Evolutionary conservation across 139 green algal genomes (phyloP), one percentile per base, ranked within the genome.

Genomic region (Trebouxia sp.): DNA sequence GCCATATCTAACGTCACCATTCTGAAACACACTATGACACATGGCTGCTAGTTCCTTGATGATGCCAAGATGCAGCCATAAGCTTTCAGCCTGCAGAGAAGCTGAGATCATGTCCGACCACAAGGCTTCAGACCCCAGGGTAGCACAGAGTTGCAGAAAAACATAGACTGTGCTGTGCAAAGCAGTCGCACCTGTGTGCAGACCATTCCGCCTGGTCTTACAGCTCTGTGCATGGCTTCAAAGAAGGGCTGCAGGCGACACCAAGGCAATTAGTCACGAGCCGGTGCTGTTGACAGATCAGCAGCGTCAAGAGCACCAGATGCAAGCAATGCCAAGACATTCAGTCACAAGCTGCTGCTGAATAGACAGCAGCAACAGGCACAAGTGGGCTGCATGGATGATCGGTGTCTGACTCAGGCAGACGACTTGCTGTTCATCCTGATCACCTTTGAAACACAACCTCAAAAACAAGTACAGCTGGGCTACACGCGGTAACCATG

Each of bases 1-100:
- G 1, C 88, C 97, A 87, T 99, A 99, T 30, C 92, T 88, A 26
- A 99, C 92, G 56, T 78, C 87, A 65, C 97, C 97, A 22, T 87
- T 92, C 42, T 74, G 76, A 85, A 98, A 98, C 22, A 98, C 90
- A 32, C 84, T 41, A 55, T 82, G 85, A 86, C 96, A 99, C 92
- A 98, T 98, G 76, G 79, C 47, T 0, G 94, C 92, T 47, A 99
- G 90, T 28, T 91, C 84, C 85, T 95, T 92, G 87, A 99, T 99
- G 85, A 99, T 96, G 65, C 92, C 86, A 43, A 98, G 80, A 86
- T 99, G 97, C 66, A 98, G 91, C 95, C 95, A 98, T 15, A 98
- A 70, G 32, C 87, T 95, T 91, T 98, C 95, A 5, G 90, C 94
- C 87, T 96, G 90, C 67, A 85, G 7, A 35, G 22, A 6, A 15